These are phyloP conservation scores for Platanus orientalis DNA, from an alignment of 164 flowering plant species.

Conservation along the genomic window DNA sequence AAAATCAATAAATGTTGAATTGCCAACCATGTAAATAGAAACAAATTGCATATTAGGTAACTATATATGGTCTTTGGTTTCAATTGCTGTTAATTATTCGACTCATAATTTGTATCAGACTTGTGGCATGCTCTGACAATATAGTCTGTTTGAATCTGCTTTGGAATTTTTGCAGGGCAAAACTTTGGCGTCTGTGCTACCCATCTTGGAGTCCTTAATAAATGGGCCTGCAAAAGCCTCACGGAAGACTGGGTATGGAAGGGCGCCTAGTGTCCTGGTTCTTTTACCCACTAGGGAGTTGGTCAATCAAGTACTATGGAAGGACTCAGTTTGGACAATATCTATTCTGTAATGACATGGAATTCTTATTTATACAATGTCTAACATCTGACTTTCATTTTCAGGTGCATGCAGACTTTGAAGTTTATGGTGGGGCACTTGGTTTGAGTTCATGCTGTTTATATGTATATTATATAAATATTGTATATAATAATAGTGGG, in stretches of 20 bases:
- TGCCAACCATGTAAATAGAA: too few species aligned
- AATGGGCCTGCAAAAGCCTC: constrained; percentile 55
- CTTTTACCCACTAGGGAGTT: constrained; percentile 86
- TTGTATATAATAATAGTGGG: too few species aligned
- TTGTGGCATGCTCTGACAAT: neutral
- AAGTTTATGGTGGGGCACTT: constrained; percentile 73
- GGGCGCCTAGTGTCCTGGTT: constrained; percentile 74
- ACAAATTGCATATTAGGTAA: too few species aligned
- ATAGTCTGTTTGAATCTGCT: neutral
- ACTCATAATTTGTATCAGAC: neutral
- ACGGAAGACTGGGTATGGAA: constrained; percentile 78
- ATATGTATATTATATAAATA: too few species aligned
- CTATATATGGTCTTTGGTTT: neutral
- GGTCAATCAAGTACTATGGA: constrained; percentile 80
- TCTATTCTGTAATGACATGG: too few species aligned
- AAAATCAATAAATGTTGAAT: too few species aligned
- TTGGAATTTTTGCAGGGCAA: constrained; percentile 48
- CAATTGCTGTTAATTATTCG: neutral
- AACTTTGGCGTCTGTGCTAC: constrained; percentile 86
- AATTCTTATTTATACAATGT: too few species aligned
- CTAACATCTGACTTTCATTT: constrained; percentile 4
- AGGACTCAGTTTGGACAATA: too few species aligned
- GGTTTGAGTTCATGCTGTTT: constrained; percentile 67
- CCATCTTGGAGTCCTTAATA: constrained; percentile 74
- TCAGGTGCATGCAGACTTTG: constrained; percentile 78